phyloP scores from a whole-genome alignment of 208 protist species.

The Leishmania martiniquensis region DNA sequence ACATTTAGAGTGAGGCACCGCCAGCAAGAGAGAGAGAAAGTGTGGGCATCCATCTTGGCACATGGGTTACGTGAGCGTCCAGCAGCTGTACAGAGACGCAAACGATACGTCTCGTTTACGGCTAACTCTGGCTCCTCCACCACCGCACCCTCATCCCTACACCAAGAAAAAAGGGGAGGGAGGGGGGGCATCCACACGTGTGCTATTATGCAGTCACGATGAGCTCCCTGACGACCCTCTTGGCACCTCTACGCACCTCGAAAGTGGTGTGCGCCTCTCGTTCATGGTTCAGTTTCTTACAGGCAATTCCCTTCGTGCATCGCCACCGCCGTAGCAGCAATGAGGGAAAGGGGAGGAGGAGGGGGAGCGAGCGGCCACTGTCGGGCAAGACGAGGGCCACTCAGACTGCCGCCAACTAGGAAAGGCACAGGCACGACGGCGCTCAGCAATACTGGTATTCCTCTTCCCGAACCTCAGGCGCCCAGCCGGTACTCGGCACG shows the following conservation, averaged over 20 bases:
- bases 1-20: not conserved
- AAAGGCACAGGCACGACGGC: no score
- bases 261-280: no score
- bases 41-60: not conserved
- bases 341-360: no score
- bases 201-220: not conserved
- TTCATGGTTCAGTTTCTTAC: no score
- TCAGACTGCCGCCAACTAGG: no score
- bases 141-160: no score
- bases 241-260: no score
- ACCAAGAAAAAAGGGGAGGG: no score
- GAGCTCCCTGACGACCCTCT: not conserved
- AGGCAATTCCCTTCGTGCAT: not conserved
- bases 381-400: not conserved
- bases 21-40: not conserved
- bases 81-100: not conserved
- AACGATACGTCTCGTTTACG: not conserved
- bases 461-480: not conserved
- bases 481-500: slow-evolving; percentile 6
- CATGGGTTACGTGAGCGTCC: not conserved
- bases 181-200: not conserved
- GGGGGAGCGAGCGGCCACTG: not conserved
- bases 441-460: not conserved
- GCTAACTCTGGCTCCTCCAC: no score
- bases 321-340: not conserved